Percentiles rank a stretch among this genome's conserved stretches.
These are phyloP conservation scores for Omphalotus olearius DNA, from an alignment of 1,284 basidiomycete species.

Conservation along the genomic window DNA sequence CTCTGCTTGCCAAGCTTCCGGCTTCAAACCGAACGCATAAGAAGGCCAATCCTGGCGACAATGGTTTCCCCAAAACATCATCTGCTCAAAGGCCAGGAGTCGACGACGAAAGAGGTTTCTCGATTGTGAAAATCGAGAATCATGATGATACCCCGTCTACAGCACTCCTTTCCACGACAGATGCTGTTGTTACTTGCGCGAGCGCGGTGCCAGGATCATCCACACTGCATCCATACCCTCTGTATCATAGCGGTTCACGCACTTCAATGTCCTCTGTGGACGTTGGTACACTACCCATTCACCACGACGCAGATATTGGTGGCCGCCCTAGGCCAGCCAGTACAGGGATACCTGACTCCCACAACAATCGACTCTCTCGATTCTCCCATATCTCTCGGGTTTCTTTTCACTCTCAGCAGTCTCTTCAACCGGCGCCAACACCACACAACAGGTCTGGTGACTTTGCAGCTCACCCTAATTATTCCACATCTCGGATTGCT, in stretches of 20 bases:
- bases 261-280: slow-evolving; percentile 6
- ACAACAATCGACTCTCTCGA: too few relatives aligned
- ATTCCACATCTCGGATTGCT: slow-evolving; percentile 4
- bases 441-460: too few relatives aligned
- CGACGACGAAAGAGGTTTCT: not conserved
- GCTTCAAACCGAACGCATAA: too few relatives aligned
- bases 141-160: not conserved
- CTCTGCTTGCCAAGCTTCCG: not conserved
- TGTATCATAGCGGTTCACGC: not conserved
- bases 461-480: too few relatives aligned
- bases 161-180: too few relatives aligned
- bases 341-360: too few relatives aligned
- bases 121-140: not conserved
- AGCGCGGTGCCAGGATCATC: slow-evolving; percentile 2
- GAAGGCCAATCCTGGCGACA: too few relatives aligned
- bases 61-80: too few relatives aligned
- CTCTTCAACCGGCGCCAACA: not conserved
- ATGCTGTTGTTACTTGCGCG: slow-evolving; percentile 1
- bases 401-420: not conserved
- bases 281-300: not conserved
- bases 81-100: not conserved
- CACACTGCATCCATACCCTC: slow-evolving; percentile 4
- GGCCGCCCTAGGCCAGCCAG: not conserved
- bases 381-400: too few relatives aligned
- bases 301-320: not conserved